Evolutionary conservation across 805 yeast genomes (phyloP).

Genomic region (Ogataea pignaliae): DNA sequence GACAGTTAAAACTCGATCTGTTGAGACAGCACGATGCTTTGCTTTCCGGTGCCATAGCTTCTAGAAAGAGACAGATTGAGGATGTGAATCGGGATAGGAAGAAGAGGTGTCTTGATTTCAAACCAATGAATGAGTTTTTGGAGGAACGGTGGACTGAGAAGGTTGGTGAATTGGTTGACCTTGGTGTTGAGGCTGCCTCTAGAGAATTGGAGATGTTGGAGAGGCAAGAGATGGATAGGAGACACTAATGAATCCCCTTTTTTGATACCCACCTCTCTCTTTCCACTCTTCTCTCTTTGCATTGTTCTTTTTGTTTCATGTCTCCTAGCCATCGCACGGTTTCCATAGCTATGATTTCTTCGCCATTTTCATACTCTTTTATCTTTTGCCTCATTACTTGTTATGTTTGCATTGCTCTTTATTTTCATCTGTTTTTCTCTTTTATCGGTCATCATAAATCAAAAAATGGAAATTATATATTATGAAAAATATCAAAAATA

Average conservation of each 20-base stretch:
- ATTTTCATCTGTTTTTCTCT: no score
- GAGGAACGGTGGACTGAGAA: slow-evolving; percentile 49
- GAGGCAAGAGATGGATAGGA: neutral
- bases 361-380: neutral
- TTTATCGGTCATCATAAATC: no score
- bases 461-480: no score
- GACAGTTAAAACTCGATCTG: slow-evolving; percentile 33
- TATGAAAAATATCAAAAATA: no score
- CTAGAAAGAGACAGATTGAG: slow-evolving; percentile 39
- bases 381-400: neutral
- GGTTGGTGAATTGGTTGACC: slow-evolving; percentile 34
- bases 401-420: neutral
- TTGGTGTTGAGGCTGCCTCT: slow-evolving; percentile 33
- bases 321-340: neutral
- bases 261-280: no score
- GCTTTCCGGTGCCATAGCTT: slow-evolving; percentile 24
- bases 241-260: neutral
- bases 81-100: slow-evolving; percentile 40
- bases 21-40: slow-evolving; percentile 26
- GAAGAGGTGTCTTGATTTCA: slow-evolving; percentile 37
- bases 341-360: neutral
- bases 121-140: slow-evolving; percentile 42
- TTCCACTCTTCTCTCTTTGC: no score
- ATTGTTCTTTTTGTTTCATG: no score
- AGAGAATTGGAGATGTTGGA: slow-evolving; percentile 11